These are phyloP conservation scores for Penicillium coffeae DNA, from an alignment of 495 filamentous ascomycete species.

Conservation along the genomic window DNA sequence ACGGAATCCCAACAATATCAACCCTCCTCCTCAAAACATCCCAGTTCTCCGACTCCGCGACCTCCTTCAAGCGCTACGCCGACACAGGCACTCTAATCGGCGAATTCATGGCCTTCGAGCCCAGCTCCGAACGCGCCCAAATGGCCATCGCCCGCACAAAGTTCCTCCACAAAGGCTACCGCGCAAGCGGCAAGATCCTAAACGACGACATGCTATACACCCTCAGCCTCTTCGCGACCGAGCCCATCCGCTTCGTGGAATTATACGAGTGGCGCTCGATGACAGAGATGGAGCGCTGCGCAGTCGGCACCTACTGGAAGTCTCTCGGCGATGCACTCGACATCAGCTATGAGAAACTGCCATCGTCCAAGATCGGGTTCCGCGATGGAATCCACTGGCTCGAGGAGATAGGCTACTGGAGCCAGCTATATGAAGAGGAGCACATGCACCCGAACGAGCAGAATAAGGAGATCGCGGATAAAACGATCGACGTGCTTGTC, in stretches of 20 bases:
- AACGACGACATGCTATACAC: conserved; percentile 66
- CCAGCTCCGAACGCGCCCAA: conserved; percentile 46
- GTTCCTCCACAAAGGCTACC: conserved; percentile 57
- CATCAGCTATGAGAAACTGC: conserved; percentile 45
- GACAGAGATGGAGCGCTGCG: conserved; percentile 60
- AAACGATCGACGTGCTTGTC: conserved; percentile 55
- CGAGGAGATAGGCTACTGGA: conserved; percentile 56
- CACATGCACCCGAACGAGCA: conserved; percentile 53
- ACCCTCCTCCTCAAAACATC: conserved; percentile 53
- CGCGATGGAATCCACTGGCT: conserved; percentile 58
- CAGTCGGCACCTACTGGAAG: conserved; percentile 62
- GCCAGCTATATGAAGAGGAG: conserved; percentile 47
- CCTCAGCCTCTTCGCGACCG: conserved; percentile 54
- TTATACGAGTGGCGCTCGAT: conserved; percentile 60
- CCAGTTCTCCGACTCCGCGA: conserved; percentile 48
- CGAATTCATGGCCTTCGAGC: conserved; percentile 48
- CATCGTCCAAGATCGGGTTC: conserved; percentile 40
- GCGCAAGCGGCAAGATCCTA: conserved; percentile 53
- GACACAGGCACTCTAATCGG: conserved; percentile 58
- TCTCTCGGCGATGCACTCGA: conserved; percentile 56
- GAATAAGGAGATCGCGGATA: conserved; percentile 52
- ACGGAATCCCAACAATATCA: conserved; percentile 62
- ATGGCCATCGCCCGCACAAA: conserved; percentile 62
- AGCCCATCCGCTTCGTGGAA: conserved; percentile 52
- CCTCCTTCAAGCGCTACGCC: conserved; percentile 57